These are phyloP conservation scores for Kingdonia uniflora DNA, from an alignment of 164 flowering plant species.

Conservation along the genomic window DNA sequence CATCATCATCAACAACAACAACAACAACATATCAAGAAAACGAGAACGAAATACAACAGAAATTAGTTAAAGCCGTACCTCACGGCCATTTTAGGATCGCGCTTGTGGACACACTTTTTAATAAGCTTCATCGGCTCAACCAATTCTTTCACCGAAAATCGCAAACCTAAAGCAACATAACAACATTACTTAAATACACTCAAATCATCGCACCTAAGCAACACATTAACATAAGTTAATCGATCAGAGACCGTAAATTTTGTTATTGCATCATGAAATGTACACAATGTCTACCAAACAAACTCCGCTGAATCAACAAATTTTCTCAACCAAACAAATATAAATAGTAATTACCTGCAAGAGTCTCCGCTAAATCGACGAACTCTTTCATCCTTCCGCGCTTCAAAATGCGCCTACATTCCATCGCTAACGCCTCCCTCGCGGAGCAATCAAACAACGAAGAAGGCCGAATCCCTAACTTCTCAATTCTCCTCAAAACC, in stretches of 20 bases:
- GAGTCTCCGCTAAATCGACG: conserved; percentile 44
- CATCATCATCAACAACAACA: too few species aligned
- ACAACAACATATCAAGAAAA: too few species aligned
- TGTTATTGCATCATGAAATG: too few species aligned
- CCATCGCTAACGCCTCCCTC: conserved; percentile 22
- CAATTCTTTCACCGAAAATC: conserved; percentile 35
- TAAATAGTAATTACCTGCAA: conserved; percentile 42
- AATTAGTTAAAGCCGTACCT: too few species aligned
- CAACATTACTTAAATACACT: too few species aligned
- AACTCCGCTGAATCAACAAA: too few species aligned
- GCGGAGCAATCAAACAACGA: conserved; percentile 34
- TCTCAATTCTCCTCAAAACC: conserved; percentile 24
- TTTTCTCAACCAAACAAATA: too few species aligned
- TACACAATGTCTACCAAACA: too few species aligned
- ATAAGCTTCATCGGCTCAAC: conserved; percentile 39
- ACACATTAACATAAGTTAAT: too few species aligned
- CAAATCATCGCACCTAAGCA: too few species aligned
- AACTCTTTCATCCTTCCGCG: conserved; percentile 29
- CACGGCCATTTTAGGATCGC: conserved; percentile 44
- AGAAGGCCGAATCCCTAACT: conserved; percentile 37
- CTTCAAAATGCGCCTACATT: conserved; percentile 29
- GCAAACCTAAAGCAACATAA: conserved; percentile 36
- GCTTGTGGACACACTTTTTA: conserved; percentile 31
- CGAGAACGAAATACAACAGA: too few species aligned
- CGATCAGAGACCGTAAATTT: too few species aligned